Conservation (phyloP, 2,329 filamentous ascomycete genomes). For the Coniochaeta prunicola region DNA sequence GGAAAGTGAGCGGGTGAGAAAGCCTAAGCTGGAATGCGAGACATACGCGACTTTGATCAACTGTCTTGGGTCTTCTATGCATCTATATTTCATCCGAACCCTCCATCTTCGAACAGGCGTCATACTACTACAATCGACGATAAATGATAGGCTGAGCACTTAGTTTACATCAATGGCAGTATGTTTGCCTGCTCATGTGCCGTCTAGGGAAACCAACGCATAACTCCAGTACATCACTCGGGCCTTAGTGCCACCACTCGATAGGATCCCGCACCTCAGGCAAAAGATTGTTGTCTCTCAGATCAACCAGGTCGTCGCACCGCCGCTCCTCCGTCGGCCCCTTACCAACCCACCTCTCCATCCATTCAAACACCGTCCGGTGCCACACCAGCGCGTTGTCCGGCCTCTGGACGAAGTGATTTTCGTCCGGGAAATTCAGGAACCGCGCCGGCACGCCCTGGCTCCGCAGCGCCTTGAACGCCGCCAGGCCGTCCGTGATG, state of each 20-base stretch:
- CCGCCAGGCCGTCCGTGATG: constrained; percentile 49
- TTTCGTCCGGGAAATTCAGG: constrained; percentile 66
- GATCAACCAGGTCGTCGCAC: not conserved
- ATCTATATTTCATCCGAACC: too few species aligned
- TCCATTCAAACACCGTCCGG: constrained; percentile 58
- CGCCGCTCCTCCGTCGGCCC: not conserved
- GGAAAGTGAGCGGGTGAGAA: too few species aligned
- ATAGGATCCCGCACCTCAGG: not conserved
- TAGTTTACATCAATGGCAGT: too few species aligned
- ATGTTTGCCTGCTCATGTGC: too few species aligned
- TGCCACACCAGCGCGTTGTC: constrained; percentile 68
- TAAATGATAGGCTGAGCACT: too few species aligned
- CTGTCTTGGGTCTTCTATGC: too few species aligned
- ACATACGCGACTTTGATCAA: too few species aligned
- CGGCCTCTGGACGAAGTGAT: constrained; percentile 61
- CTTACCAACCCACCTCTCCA: constrained; percentile 38
- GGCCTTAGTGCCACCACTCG: not conserved
- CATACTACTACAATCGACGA: too few species aligned
- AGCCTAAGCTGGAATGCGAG: too few species aligned
- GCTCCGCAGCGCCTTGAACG: constrained; percentile 66
- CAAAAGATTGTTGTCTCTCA: not conserved
- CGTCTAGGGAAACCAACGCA: too few species aligned
- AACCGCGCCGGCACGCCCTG: constrained; percentile 61
- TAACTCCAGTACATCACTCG: too few species aligned
- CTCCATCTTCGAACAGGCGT: too few species aligned